A percentile compares a stretch with the other conserved stretches of the same genome.
Conservation (phyloP, 441 rosid species). For the Iberis amara region DNA sequence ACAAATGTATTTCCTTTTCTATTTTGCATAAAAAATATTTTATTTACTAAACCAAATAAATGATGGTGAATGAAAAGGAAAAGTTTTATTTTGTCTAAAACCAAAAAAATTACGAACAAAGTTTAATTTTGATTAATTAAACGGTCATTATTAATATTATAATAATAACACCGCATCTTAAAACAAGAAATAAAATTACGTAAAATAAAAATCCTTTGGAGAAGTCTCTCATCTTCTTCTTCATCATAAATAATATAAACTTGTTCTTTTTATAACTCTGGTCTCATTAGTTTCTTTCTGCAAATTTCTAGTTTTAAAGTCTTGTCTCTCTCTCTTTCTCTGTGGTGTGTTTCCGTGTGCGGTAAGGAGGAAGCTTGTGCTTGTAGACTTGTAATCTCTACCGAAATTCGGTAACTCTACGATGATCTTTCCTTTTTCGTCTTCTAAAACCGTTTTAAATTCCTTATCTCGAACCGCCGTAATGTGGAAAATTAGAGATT, state of each 20-base stretch:
- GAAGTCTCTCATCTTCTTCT: slow-evolving; percentile 25
- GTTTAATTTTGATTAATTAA: not conserved
- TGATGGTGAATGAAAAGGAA: too few species aligned
- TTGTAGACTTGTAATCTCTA: slow-evolving; percentile 25
- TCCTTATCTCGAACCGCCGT: slow-evolving; percentile 25
- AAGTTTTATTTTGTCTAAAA: not conserved
- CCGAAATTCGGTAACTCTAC: slow-evolving; percentile 29
- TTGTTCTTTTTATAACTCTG: slow-evolving; percentile 2
- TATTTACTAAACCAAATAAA: too few species aligned
- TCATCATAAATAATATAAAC: not conserved
- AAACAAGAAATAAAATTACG: not conserved
- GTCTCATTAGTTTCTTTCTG: slow-evolving; percentile 27
- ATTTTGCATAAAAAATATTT: too few species aligned
- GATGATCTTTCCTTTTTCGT: slow-evolving; percentile 1
- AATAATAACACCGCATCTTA: not conserved
- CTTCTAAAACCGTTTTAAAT: slow-evolving; percentile 10
- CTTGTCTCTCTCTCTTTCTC: slow-evolving; percentile 18
- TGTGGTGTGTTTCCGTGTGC: slow-evolving; percentile 30
- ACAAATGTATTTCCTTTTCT: too few species aligned
- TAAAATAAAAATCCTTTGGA: not conserved
- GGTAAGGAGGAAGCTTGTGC: slow-evolving; percentile 32
- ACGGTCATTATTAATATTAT: not conserved
- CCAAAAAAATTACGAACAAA: not conserved
- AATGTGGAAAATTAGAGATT: slow-evolving; percentile 29
- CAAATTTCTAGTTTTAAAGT: slow-evolving; percentile 16